Evolutionary conservation across 176 grass and related monocot genomes (phyloP).

Genomic region (Ampelocalamus luodianensis): DNA sequence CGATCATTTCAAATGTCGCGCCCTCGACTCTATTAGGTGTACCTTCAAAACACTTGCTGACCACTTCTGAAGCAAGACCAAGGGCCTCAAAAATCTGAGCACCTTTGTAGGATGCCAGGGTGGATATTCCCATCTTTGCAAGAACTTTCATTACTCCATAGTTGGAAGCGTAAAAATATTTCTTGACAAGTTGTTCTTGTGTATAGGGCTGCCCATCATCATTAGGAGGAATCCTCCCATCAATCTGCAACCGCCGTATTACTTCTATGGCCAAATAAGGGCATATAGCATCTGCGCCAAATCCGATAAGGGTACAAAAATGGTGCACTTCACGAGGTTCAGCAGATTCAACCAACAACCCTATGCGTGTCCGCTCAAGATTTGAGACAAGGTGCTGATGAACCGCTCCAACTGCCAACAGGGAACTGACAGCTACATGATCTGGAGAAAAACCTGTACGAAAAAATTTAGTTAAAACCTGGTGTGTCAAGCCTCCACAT

Average conservation of each 20-base stretch:
- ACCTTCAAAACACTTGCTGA: conserved; percentile 64
- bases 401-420: conserved; percentile 67
- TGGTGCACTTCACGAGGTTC: conserved; percentile 79
- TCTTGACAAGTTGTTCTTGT: conserved; percentile 42
- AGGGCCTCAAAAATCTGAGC: conserved; percentile 83
- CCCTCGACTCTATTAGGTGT: conserved; percentile 67
- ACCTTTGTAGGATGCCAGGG: conserved; percentile 76
- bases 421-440: conserved; percentile 57
- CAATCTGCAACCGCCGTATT: conserved; percentile 61
- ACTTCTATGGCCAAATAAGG: conserved; percentile 72
- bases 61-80: conserved; percentile 70
- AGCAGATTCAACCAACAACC: conserved; percentile 67
- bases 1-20: conserved; percentile 64
- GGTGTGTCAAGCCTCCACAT: neutral
- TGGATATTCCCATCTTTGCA: conserved; percentile 82
- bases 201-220: conserved; percentile 31
- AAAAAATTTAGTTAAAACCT: conserved; percentile 6
- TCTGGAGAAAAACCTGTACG: conserved; percentile 56
- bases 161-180: conserved; percentile 60
- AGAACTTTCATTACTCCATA: conserved; percentile 80
- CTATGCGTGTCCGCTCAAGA: conserved; percentile 61
- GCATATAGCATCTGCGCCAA: conserved; percentile 68
- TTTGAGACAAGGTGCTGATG: conserved; percentile 71
- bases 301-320: conserved; percentile 66
- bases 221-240: conserved; percentile 59